Conservation (phyloP, 2,329 filamentous ascomycete species). For the Exophiala xenobiotica region DNA sequence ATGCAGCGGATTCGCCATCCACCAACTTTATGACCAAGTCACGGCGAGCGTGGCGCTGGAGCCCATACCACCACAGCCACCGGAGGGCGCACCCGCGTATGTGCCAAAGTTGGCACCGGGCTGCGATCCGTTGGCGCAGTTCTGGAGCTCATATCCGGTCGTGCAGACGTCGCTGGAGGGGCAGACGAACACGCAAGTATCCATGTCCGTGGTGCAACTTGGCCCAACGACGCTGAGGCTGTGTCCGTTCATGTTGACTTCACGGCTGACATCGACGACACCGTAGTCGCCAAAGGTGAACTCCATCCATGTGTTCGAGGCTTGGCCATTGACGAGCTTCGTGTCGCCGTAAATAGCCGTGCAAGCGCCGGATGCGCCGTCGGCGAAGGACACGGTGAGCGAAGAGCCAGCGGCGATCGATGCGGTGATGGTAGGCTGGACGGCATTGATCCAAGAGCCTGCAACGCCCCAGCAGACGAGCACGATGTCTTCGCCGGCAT, state of each 20-base stretch:
- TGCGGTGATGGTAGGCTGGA: constrained; percentile 28
- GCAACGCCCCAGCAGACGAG: constrained; percentile 29
- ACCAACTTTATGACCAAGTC: constrained; percentile 24
- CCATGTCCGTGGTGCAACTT: constrained; percentile 29
- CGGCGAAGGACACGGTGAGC: constrained; percentile 26
- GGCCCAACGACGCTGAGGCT: constrained; percentile 28
- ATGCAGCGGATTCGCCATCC: no score
- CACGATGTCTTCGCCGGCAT: constrained; percentile 28
- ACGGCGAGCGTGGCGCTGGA: constrained; percentile 25
- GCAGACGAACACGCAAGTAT: constrained; percentile 32
- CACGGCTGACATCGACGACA: constrained; percentile 29
- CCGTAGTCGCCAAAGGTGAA: constrained; percentile 29
- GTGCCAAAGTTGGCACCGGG: constrained; percentile 28
- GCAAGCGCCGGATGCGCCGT: constrained; percentile 28
- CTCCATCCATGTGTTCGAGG: constrained; percentile 31
- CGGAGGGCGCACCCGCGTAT: constrained; percentile 24
- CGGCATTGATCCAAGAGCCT: constrained; percentile 30
- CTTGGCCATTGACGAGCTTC: constrained; percentile 28
- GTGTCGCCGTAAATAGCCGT: constrained; percentile 27
- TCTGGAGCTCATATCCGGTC: constrained; percentile 26
- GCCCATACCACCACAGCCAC: constrained; percentile 31
- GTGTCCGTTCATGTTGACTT: constrained; percentile 32
- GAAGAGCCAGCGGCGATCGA: constrained; percentile 18
- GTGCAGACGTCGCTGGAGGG: constrained; percentile 21
- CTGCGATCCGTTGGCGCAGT: constrained; percentile 30